Evolutionary conservation across 805 yeast species (phyloP).

Genomic region (Saccharomycopsis babjevae): DNA sequence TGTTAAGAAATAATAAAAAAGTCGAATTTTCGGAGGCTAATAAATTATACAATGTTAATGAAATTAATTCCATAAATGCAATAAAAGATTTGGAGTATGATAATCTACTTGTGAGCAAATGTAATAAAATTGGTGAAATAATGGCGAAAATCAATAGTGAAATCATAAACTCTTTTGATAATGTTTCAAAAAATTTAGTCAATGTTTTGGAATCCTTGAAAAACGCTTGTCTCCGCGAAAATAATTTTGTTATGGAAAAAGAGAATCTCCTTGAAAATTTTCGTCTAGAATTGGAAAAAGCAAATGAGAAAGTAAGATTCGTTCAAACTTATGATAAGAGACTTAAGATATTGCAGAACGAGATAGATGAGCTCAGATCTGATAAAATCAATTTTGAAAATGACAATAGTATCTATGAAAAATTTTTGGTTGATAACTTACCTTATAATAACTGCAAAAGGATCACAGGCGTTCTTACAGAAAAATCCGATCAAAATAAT

Average conservation of each 20-base stretch:
- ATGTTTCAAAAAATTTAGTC: conserved; percentile 12
- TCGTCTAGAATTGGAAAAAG: conserved; percentile 5
- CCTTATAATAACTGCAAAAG: background rate
- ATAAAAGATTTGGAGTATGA: background rate
- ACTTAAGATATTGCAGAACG: conserved; percentile 2
- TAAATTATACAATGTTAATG: background rate
- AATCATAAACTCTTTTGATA: background rate
- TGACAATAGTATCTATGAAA: conserved; percentile 14
- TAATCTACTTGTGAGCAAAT: background rate
- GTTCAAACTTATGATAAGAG: conserved; percentile 9
- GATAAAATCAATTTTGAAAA: conserved; percentile 16
- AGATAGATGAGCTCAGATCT: conserved; percentile 7
- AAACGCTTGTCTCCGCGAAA: conserved; percentile 1
- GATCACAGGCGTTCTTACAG: background rate
- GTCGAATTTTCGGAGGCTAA: background rate
- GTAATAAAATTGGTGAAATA: background rate
- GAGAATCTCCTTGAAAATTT: conserved; percentile 11
- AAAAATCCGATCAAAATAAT: background rate
- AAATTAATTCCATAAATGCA: background rate
- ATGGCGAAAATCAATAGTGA: background rate
- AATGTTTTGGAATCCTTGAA: conserved; percentile 8
- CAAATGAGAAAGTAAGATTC: conserved; percentile 15
- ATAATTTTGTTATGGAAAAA: conserved; percentile 6
- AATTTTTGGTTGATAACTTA: conserved; percentile 2
- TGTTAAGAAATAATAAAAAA: background rate